Evolutionary conservation across 2,329 filamentous ascomycete species (phyloP).

Genomic region (Paracorniculantispora psalliotae): DNA sequence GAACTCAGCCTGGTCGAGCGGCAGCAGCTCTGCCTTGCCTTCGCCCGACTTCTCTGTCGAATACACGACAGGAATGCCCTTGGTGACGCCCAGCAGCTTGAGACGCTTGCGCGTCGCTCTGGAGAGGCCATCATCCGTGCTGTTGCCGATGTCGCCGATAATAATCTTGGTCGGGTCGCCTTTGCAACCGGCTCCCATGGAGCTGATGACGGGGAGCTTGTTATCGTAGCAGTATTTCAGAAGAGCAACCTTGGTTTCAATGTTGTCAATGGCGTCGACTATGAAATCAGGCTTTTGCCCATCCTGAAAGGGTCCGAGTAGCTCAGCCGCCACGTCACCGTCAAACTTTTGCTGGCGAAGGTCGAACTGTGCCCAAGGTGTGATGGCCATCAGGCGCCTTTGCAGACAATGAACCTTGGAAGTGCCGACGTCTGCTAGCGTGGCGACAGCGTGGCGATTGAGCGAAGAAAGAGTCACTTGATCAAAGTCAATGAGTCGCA

Average conservation of each 20-base stretch:
- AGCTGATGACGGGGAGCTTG: conserved; percentile 77
- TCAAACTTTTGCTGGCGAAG: conserved; percentile 79
- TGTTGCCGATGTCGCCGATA: conserved; percentile 85
- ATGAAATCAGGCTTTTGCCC: conserved; percentile 73
- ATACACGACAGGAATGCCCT: conserved; percentile 86
- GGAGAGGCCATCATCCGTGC: conserved; percentile 83
- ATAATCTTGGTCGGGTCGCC: conserved; percentile 77
- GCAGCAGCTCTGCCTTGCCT: conserved; percentile 85
- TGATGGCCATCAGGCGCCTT: conserved; percentile 74
- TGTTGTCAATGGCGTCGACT: conserved; percentile 98
- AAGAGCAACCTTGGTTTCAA: conserved; percentile 89
- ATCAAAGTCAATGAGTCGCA: conserved; percentile 93
- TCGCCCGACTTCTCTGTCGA: conserved; percentile 86
- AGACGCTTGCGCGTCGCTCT: conserved; percentile 75
- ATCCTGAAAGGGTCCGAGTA: conserved; percentile 63
- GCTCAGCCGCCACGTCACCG: conserved; percentile 55
- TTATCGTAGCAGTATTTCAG: conserved; percentile 81
- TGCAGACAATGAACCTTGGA: conserved; percentile 85
- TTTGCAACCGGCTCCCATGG: conserved; percentile 96
- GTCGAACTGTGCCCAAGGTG: conserved; percentile 90
- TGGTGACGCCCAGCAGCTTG: conserved; percentile 70
- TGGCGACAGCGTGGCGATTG: conserved; percentile 94
- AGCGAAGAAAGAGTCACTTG: conserved; percentile 92
- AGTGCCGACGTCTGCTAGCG: conserved; percentile 85
- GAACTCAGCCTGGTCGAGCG: conserved; percentile 83